Evolutionary conservation across 805 yeast genomes (phyloP), one percentile per base, ranked within the genome.

Genomic region (Candida wancherniae): DNA sequence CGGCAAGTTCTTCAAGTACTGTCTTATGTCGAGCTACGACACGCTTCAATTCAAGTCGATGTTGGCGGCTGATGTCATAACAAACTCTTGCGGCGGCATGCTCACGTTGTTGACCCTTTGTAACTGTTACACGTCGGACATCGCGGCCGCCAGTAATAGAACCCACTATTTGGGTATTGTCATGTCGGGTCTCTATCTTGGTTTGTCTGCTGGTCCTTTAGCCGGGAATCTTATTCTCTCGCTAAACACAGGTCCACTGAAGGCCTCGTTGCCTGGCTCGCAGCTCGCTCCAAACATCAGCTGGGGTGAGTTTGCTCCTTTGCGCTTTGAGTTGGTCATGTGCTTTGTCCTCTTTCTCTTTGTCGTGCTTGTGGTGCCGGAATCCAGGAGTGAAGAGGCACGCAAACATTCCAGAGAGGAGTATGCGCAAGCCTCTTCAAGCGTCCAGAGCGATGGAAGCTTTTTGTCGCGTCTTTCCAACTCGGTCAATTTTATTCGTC

Each of bases 81-180:
- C 66, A 18, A 66, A 76, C 15, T 31, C 70, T 3, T 72, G 79
- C n/a, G 95, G 95, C 15, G 81, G 86, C 0, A 29, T 70, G 6
- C 55, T 75, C 37, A 67, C 78, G 5, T 45, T 79, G 19, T 47
- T 81, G 29, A 73, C 80, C 7, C 57, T 81, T 18, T 60, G 75
- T 9, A 79, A 79, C 48, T 74, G 88, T 37, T 86, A 84, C 49
- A 67, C 83, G 11, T 65, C 85, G 4, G 95, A 86, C 57, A 75
- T 84, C 22, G 78, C 77, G 5, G 80, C 77, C 13, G 71, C 84
- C 1, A 67, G 63, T 19, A 65, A 72, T 33, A 60, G 94, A 39
- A 69, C 75, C 15, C 67, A 71, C 31, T 63, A 70, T 13, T 60
- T 84, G 42, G 84, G 88, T 9, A 57, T 75, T 17, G 58, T 73